Percentiles rank a stretch among this genome's conserved stretches.
Evolutionary conservation across 345 rosid species (phyloP).

Genomic region (Diplotaxis tenuifolia): DNA sequence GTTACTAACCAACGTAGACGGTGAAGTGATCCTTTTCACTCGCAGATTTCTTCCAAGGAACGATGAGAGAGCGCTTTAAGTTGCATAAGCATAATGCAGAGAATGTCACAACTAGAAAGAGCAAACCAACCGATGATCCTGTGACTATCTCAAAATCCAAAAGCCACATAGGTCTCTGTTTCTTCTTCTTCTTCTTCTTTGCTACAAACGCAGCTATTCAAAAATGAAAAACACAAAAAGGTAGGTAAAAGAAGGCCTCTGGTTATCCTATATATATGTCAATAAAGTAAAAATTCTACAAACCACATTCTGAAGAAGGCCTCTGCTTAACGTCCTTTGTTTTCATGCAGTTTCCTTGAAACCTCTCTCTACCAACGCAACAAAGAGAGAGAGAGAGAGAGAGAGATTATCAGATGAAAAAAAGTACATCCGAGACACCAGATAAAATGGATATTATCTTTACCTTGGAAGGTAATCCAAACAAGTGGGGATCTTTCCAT

Average conservation of each 20-base stretch:
- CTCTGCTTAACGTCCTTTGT: constrained; percentile 65
- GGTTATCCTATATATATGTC: background rate
- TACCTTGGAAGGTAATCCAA: constrained; percentile 78
- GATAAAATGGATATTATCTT: background rate
- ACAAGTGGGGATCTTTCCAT: constrained; percentile 81
- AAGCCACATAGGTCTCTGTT: constrained; percentile 66
- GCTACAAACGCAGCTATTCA: constrained; percentile 35
- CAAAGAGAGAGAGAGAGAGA: too few species aligned
- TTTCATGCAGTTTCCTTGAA: constrained; percentile 87
- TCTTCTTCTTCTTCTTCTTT: constrained; percentile 39
- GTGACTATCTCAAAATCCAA: constrained; percentile 75
- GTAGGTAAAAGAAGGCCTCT: background rate
- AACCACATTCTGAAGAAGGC: constrained; percentile 66
- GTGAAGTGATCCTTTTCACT: constrained; percentile 68
- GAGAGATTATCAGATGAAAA: background rate
- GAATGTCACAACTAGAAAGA: constrained; percentile 55
- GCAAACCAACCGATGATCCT: constrained; percentile 66
- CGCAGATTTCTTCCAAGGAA: constrained; percentile 88
- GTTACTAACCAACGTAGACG: constrained; percentile 46
- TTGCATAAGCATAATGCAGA: constrained; percentile 63
- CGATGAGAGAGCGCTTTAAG: constrained; percentile 64
- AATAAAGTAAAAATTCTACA: constrained; percentile 23
- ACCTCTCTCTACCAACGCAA: constrained; percentile 57
- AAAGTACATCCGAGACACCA: background rate
- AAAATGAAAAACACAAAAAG: background rate